Evolutionary conservation across 805 yeast genomes (phyloP).

Genomic region (Ogataea nitratoaversa): DNA sequence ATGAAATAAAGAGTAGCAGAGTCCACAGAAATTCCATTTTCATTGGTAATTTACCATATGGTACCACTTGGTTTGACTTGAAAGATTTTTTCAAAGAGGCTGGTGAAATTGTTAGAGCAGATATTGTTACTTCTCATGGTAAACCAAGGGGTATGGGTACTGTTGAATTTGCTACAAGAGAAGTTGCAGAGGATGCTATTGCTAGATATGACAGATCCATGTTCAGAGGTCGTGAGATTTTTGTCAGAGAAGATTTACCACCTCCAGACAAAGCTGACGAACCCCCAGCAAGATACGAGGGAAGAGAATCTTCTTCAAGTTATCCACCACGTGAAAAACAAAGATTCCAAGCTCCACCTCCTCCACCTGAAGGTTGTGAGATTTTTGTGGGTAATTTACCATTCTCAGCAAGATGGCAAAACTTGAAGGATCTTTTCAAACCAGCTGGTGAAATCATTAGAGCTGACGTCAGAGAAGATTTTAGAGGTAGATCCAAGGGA

Average conservation of each 20-base stretch:
- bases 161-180: conserved; percentile 68
- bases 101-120: conserved; percentile 75
- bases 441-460: conserved; percentile 72
- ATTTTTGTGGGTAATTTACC: conserved; percentile 82
- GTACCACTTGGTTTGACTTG: conserved; percentile 54
- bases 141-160: conserved; percentile 89
- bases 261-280: conserved; percentile 49
- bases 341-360: conserved; percentile 11
- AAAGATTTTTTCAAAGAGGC: conserved; percentile 54
- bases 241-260: conserved; percentile 87
- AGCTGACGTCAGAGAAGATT: conserved; percentile 70
- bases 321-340: conserved; percentile 1
- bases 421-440: conserved; percentile 78
- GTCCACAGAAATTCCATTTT: conserved; percentile 67
- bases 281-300: conserved; percentile 7
- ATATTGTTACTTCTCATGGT: conserved; percentile 73
- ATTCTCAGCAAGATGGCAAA: conserved; percentile 77
- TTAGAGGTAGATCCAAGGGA: conserved; percentile 77
- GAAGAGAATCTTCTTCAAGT: conserved; percentile 13
- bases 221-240: conserved; percentile 71
- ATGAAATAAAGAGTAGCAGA: conserved; percentile 42
- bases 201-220: conserved; percentile 59
- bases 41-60: conserved; percentile 70
- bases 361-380: conserved; percentile 39
- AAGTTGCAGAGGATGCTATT: conserved; percentile 71